Evolutionary conservation across 306 rosid species (phyloP).

Genomic region (Canavalia gladiata): DNA sequence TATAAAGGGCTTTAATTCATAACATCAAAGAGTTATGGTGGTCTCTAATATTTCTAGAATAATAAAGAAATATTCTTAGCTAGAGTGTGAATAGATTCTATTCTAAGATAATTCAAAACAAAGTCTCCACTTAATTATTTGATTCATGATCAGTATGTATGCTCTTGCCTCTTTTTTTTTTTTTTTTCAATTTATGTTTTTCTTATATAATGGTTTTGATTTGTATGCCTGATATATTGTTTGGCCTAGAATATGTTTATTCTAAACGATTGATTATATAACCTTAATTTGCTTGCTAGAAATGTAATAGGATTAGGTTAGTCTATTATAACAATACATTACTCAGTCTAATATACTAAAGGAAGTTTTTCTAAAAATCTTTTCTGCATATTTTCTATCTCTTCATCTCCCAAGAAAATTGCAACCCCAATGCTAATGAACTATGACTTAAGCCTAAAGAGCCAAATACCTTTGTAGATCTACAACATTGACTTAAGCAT

Average conservation of each 20-base stretch:
- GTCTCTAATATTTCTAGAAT: neutral
- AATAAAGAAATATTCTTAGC: neutral
- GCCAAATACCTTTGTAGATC: constrained; percentile 16
- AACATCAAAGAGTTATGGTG: neutral
- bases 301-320: neutral
- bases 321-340: neutral
- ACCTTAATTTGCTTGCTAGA: neutral
- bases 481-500: neutral
- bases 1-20: neutral
- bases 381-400: neutral
- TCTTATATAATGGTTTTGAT: neutral
- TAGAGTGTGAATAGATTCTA: neutral
- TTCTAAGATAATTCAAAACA: neutral
- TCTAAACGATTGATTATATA: neutral
- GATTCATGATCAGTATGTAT: neutral
- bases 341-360: constrained; percentile 3
- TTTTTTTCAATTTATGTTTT: neutral
- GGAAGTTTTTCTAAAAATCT: neutral
- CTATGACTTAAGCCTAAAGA: neutral
- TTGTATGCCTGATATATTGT: neutral
- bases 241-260: neutral
- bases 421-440: neutral
- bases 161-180: neutral
- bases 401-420: constrained; percentile 15
- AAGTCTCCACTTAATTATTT: neutral